A percentile compares a stretch with the other conserved stretches of the same genome.
phyloP scores from a whole-genome alignment of 345 rosid genomes.

The Eucalyptus cladocalyx region DNA sequence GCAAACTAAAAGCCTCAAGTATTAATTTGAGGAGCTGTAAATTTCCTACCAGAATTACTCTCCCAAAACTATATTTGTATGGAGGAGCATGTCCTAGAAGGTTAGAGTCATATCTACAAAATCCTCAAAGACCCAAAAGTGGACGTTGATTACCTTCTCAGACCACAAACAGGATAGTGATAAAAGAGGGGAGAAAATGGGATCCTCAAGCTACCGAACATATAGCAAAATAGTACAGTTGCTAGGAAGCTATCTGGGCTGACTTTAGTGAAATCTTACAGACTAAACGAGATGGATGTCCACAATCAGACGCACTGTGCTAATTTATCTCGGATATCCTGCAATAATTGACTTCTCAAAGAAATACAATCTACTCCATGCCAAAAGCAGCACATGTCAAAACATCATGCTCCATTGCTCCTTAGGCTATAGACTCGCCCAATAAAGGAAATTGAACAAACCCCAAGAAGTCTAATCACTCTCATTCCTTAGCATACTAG shows the following conservation, averaged over 20 bases:
- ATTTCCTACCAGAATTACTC: background rate
- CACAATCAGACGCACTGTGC: background rate
- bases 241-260: background rate
- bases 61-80: background rate
- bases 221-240: background rate
- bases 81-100: background rate
- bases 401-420: background rate
- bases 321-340: background rate
- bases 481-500: background rate
- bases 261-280: background rate
- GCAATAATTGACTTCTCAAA: background rate
- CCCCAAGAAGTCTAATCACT: background rate
- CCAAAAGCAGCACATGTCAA: background rate
- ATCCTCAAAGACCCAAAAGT: background rate
- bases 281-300: background rate
- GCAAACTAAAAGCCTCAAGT: background rate
- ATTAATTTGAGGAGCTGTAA: background rate
- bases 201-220: background rate
- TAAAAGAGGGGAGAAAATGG: background rate
- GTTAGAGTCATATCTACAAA: background rate
- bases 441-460: background rate
- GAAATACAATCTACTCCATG: background rate
- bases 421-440: background rate
- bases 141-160: background rate
- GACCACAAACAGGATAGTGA: background rate